These are phyloP conservation scores for Inonotus obliquus DNA, from an alignment of 1,284 basidiomycete genomes.

Conservation along the genomic window DNA sequence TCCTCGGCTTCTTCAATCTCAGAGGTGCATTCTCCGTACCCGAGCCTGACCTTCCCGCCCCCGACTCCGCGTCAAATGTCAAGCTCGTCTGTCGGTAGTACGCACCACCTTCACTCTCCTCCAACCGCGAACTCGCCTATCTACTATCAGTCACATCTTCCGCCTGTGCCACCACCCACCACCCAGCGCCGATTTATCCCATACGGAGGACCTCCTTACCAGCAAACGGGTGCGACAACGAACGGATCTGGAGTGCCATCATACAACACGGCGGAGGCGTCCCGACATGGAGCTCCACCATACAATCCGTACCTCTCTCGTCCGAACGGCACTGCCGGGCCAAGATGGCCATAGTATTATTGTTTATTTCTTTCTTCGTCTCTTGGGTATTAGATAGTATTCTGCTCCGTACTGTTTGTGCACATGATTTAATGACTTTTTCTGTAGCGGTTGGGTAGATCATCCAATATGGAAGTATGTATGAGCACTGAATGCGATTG, in stretches of 20 bases:
- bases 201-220: not conserved
- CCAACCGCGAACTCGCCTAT: not conserved
- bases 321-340: slow-evolving; percentile 7
- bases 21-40: not conserved
- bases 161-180: not conserved
- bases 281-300: not conserved
- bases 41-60: not conserved
- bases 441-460: not conserved
- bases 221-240: not conserved
- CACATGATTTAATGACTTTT: not conserved
- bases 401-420: not conserved
- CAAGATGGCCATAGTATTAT: slow-evolving; percentile 10
- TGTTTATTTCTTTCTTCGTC: not conserved
- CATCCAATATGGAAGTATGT: not conserved
- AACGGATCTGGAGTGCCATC: slow-evolving; percentile 1
- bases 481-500: slow-evolving; percentile 10
- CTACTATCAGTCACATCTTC: not conserved
- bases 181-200: slow-evolving; percentile 1
- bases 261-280: not conserved
- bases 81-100: not conserved
- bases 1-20: not conserved
- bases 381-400: not conserved
- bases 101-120: slow-evolving; percentile 2
- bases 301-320: slow-evolving; percentile 10
- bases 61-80: slow-evolving; percentile 5